Conservation (phyloP, 371 early-diverging fungal species). For the Mortierella sp. region DNA sequence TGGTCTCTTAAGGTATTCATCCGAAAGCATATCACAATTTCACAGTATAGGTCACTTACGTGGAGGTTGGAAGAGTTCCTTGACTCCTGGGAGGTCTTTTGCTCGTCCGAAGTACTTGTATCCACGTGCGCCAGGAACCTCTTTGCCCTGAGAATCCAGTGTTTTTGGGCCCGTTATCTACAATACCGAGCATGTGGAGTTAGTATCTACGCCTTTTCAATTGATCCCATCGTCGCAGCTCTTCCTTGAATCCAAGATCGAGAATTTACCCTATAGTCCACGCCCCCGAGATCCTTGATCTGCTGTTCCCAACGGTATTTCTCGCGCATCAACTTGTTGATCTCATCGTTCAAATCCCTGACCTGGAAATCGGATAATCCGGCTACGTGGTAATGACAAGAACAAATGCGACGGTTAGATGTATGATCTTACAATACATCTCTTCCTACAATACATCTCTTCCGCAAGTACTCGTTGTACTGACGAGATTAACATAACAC, state of each 20-base stretch:
- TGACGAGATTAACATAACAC: too few species aligned
- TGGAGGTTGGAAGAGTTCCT: slow-evolving; percentile 86
- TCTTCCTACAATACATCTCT: too few species aligned
- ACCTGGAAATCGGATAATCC: slow-evolving; percentile 90
- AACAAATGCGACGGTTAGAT: too few species aligned
- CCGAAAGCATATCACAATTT: too few species aligned
- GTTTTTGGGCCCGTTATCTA: slow-evolving; percentile 82
- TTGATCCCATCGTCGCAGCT: background rate
- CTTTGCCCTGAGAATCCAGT: slow-evolving; percentile 88
- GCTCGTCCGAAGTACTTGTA: slow-evolving; percentile 99
- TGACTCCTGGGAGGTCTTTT: slow-evolving; percentile 93
- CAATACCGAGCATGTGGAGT: background rate
- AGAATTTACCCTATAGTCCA: slow-evolving; percentile 83
- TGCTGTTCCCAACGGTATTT: slow-evolving; percentile 94
- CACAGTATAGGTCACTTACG: slow-evolving; percentile 9
- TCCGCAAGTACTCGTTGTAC: too few species aligned
- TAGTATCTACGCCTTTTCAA: too few species aligned
- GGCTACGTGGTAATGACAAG: too few species aligned
- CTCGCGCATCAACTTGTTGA: slow-evolving; percentile 93
- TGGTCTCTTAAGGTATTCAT: too few species aligned
- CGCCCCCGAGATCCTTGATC: slow-evolving; percentile 94
- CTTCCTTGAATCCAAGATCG: background rate
- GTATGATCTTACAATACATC: too few species aligned
- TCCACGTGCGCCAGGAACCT: slow-evolving; percentile 91
- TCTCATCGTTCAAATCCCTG: slow-evolving; percentile 95